Conservation (phyloP, 164 flowering plant species). For the Cinnamomum micranthum region DNA sequence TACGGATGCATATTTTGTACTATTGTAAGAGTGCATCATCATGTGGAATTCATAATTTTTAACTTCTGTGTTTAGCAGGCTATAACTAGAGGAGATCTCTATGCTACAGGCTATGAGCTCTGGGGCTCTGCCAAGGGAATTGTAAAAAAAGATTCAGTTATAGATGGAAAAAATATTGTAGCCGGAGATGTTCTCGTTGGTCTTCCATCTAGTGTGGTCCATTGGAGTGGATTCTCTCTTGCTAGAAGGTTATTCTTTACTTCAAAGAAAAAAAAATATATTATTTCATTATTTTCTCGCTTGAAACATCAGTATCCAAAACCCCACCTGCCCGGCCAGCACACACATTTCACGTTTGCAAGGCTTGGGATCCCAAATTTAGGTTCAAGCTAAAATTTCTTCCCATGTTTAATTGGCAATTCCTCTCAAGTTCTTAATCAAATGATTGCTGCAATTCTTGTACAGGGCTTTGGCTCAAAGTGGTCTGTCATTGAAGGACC, state of each 20-base stretch:
- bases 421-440: not conserved
- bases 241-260: conserved; percentile 69
- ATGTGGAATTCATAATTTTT: not conserved
- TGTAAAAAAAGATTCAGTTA: conserved; percentile 75
- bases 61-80: conserved; percentile 44
- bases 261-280: not conserved
- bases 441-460: conserved; percentile 1
- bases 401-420: not conserved
- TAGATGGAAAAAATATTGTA: conserved; percentile 76
- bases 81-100: conserved; percentile 35
- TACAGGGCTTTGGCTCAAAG: conserved; percentile 72
- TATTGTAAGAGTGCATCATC: not conserved
- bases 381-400: not conserved
- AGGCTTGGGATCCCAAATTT: not conserved
- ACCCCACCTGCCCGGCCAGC: not conserved
- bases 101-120: conserved; percentile 62
- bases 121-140: conserved; percentile 93
- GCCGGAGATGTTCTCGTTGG: conserved; percentile 92
- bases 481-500: conserved; percentile 64
- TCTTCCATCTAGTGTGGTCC: conserved; percentile 93
- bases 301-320: no score
- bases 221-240: conserved; percentile 97
- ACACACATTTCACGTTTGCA: not conserved
- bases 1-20: not conserved
- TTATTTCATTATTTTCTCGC: not conserved